Base-by-base conservation (phyloP, 371 early-diverging fungal species). In the Mucor racemosus region DNA sequence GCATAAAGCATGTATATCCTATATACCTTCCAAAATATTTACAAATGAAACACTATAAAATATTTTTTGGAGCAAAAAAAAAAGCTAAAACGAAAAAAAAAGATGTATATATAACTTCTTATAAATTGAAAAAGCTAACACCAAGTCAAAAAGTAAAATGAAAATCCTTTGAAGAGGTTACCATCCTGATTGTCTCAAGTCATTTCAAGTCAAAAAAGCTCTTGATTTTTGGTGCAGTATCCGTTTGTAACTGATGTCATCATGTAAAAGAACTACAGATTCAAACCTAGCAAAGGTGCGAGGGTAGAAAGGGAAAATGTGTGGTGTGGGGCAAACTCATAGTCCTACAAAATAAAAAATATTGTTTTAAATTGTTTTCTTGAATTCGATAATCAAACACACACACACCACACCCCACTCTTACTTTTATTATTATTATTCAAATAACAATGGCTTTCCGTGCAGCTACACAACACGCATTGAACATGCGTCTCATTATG, bases 381-480 rank as follows among this genome's bases (percentile, higher is more conserved):
- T 38, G 38, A 38, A 38, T 53, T 53, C 31, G 53, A 53, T 53
- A 31, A 53, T 53, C 13, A 26, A 53, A 38, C 38, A 38, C 38
- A 38, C 50, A 50, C 13, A 13, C 17, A 13, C 17, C 53, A 56
- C 56, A 56, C 56, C 56, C 56, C 56, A 56, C 56, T 56, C 56
- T 56, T 56, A 26, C 26, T 26, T 26, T 26, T n/a, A n/a, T 26
- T 26, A 26, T 26, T 26, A 26, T 56, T 19, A 1, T 34, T 56
- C 36, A 36, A 56, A 56, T 17, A 56, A 56, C 35, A 68, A 80
- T 80, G 80, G 73, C 78, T 38, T 71, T 81, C 59, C 79, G 82
- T 67, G 67, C 79, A 59, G 66, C 77, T 44, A 77, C 79, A 53
- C 56, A 67, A 62, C 82, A 76, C 40, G 62, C 79, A 50, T 75